phyloP scores from a whole-genome alignment of 495 filamentous ascomycete genomes.

The Pyrenopolyporus hunteri region DNA sequence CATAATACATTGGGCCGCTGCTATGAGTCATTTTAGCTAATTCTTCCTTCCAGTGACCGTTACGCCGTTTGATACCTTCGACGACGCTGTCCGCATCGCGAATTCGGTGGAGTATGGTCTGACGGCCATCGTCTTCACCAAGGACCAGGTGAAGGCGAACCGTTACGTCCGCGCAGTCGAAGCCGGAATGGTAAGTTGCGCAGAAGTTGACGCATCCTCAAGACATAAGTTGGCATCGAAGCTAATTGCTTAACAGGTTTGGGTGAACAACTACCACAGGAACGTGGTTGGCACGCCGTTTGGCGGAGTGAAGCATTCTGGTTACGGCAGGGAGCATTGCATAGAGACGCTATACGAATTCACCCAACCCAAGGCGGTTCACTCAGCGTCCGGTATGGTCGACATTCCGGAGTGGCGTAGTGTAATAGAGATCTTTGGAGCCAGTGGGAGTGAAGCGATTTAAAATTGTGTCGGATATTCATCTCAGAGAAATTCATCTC shows the following conservation, averaged over 20 bases:
- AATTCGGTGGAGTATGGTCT: slow-evolving; percentile 36
- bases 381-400: slow-evolving; percentile 4
- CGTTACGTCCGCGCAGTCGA: slow-evolving; percentile 19
- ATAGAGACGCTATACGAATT: slow-evolving; percentile 17
- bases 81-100: slow-evolving; percentile 38
- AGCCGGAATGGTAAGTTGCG: slow-evolving; percentile 16
- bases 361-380: slow-evolving; percentile 9
- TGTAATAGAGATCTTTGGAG: slow-evolving; percentile 16
- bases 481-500: too few relatives aligned
- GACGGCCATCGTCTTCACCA: slow-evolving; percentile 18
- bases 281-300: slow-evolving; percentile 18
- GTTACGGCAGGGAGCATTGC: slow-evolving; percentile 13
- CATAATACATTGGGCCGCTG: neutral
- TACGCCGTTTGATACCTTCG: slow-evolving; percentile 43
- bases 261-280: slow-evolving; percentile 19
- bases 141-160: slow-evolving; percentile 24
- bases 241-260: slow-evolving; percentile 4
- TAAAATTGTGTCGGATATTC: too few relatives aligned
- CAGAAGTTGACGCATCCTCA: neutral
- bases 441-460: slow-evolving; percentile 9
- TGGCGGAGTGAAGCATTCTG: slow-evolving; percentile 23
- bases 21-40: slow-evolving; percentile 5
- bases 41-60: slow-evolving; percentile 15
- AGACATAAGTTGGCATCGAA: neutral
- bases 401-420: slow-evolving; percentile 14